Percentiles rank a stretch among this genome's conserved stretches.
phyloP scores from a whole-genome alignment of 2,329 filamentous ascomycete species.

The Blastomyces percursus region DNA sequence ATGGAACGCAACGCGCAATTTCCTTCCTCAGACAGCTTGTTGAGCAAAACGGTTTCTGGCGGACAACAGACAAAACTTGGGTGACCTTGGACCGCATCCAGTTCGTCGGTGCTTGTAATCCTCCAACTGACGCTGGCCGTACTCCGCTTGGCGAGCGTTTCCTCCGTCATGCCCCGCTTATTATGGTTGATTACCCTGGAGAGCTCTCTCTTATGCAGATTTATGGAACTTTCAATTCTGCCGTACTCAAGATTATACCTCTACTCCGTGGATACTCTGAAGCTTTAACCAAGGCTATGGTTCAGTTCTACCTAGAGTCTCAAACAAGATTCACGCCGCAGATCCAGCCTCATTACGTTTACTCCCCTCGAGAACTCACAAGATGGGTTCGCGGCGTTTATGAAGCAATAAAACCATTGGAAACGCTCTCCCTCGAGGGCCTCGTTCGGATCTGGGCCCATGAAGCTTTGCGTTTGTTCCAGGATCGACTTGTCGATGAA shows the following conservation, averaged over 20 bases:
- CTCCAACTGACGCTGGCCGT: constrained; percentile 91
- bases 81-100: constrained; percentile 96
- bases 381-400: constrained; percentile 97
- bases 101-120: constrained; percentile 97
- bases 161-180: constrained; percentile 89
- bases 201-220: constrained; percentile 92
- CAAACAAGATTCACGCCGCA: constrained; percentile 90
- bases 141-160: constrained; percentile 89
- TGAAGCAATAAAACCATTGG: constrained; percentile 86
- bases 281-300: constrained; percentile 92
- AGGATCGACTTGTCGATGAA: constrained; percentile 89
- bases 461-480: constrained; percentile 89
- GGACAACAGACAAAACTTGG: constrained; percentile 94
- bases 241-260: constrained; percentile 92
- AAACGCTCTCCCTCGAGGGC: constrained; percentile 77
- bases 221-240: constrained; percentile 95
- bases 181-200: constrained; percentile 99
- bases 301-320: constrained; percentile 88
- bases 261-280: constrained; percentile 92
- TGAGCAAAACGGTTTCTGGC: constrained; percentile 98
- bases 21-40: constrained; percentile 95
- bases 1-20: constrained; percentile 93
- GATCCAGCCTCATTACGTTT: constrained; percentile 98
- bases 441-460: constrained; percentile 97
- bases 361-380: constrained; percentile 96